Evolutionary conservation across 345 rosid genomes (phyloP).

Genomic region (Rhodamnia argentea): DNA sequence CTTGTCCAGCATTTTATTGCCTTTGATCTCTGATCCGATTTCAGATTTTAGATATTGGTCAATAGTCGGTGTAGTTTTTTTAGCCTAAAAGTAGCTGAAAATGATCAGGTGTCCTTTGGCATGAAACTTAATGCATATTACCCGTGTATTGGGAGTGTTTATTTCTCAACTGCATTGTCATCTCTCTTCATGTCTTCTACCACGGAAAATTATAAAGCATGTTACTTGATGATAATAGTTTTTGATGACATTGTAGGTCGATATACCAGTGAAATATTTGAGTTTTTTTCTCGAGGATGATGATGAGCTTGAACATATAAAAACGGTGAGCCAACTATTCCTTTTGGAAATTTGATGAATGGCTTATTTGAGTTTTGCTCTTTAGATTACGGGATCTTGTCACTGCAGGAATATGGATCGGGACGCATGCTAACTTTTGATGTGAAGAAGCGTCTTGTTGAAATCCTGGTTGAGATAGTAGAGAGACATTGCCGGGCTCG

Average conservation of each 20-base stretch:
- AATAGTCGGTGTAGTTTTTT: neutral
- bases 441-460: slow-evolving; percentile 62
- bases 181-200: neutral
- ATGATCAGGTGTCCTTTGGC: neutral
- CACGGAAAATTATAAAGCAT: neutral
- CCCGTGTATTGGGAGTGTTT: neutral
- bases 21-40: neutral
- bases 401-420: slow-evolving; percentile 59
- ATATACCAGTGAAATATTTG: slow-evolving; percentile 74
- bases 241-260: slow-evolving; percentile 41
- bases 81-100: neutral
- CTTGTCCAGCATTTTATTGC: neutral
- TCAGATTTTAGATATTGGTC: neutral
- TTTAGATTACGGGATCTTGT: neutral
- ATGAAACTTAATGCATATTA: neutral
- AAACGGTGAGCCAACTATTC: slow-evolving; percentile 29
- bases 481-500: slow-evolving; percentile 76
- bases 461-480: slow-evolving; percentile 63
- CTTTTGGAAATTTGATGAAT: neutral
- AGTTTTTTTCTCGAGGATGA: slow-evolving; percentile 82
- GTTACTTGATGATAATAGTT: neutral
- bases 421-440: slow-evolving; percentile 84
- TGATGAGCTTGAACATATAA: slow-evolving; percentile 71
- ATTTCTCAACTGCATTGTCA: neutral
- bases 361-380: neutral